These are phyloP conservation scores for Tolypocladium tundrense DNA, from an alignment of 2,329 filamentous ascomycete genomes.

Conservation along the genomic window DNA sequence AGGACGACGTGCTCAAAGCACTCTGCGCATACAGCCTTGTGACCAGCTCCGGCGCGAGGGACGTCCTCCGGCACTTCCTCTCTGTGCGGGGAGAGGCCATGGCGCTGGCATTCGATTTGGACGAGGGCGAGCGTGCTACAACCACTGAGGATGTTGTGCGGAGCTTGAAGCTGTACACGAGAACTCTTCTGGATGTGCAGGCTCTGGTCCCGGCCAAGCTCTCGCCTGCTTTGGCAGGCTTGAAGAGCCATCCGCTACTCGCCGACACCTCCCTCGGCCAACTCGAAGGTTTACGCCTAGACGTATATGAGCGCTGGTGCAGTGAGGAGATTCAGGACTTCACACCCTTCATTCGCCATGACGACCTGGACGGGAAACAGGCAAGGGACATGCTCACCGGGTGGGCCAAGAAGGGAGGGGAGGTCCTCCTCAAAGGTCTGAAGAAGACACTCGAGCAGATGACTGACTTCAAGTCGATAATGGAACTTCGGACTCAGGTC, in stretches of 20 bases:
- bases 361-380: slow-evolving; percentile 55
- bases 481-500: slow-evolving; percentile 58
- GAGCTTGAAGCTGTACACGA: slow-evolving; percentile 63
- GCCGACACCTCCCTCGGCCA: slow-evolving; percentile 56
- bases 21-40: slow-evolving; percentile 75
- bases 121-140: slow-evolving; percentile 29
- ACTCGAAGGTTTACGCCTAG: slow-evolving; percentile 63
- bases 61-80: slow-evolving; percentile 71
- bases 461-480: slow-evolving; percentile 57
- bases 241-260: slow-evolving; percentile 64
- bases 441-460: slow-evolving; percentile 47
- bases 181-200: slow-evolving; percentile 69
- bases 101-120: slow-evolving; percentile 45
- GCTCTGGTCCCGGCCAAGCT: slow-evolving; percentile 63
- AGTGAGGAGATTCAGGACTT: slow-evolving; percentile 75
- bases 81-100: slow-evolving; percentile 62
- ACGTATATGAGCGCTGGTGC: slow-evolving; percentile 71
- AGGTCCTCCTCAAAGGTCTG: slow-evolving; percentile 51
- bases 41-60: slow-evolving; percentile 68
- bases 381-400: slow-evolving; percentile 48
- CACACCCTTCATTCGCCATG: slow-evolving; percentile 77
- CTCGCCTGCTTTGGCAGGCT: slow-evolving; percentile 53
- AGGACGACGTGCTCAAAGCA: slow-evolving; percentile 54
- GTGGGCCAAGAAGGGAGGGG: slow-evolving; percentile 54
- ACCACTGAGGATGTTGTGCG: slow-evolving; percentile 43